A percentile compares a stretch with the other conserved stretches of the same genome.
Evolutionary conservation across 371 early-diverging fungal genomes (phyloP).

Genomic region (Mucor velutinosus): DNA sequence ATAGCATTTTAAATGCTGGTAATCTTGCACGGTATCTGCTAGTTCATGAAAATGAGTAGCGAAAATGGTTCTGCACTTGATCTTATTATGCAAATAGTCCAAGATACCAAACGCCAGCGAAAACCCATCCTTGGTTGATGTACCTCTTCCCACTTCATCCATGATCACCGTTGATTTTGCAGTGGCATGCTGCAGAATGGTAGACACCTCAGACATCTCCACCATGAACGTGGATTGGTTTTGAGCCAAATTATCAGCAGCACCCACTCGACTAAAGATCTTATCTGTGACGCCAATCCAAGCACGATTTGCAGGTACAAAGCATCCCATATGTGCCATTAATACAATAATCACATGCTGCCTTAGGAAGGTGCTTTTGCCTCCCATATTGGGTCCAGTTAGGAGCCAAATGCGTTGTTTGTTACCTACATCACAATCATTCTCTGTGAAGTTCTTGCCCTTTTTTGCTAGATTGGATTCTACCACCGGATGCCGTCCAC

Average conservation of each 20-base stretch:
- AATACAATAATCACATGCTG: conserved; percentile 81
- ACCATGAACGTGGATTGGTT: conserved; percentile 98
- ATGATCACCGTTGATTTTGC: conserved; percentile 86
- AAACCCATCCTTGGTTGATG: conserved; percentile 90
- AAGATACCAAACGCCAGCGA: conserved; percentile 91
- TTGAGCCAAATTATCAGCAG: conserved; percentile 76
- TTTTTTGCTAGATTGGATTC: conserved; percentile 68
- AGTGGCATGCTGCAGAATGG: conserved; percentile 85
- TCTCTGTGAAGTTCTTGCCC: conserved; percentile 71
- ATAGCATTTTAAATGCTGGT: conserved; percentile 45
- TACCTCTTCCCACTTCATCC: conserved; percentile 99
- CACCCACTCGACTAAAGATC: conserved; percentile 87
- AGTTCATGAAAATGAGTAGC: conserved; percentile 98
- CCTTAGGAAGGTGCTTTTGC: conserved; percentile 92
- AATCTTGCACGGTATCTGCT: conserved; percentile 38
- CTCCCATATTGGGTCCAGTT: conserved; percentile 96
- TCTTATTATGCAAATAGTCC: conserved; percentile 66
- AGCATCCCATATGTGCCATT: conserved; percentile 94
- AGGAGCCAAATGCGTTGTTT: conserved; percentile 67
- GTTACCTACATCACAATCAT: conserved; percentile 67
- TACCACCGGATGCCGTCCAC: conserved; percentile 90
- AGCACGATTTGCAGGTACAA: conserved; percentile 89
- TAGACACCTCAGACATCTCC: conserved; percentile 96
- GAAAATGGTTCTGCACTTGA: conserved; percentile 76
- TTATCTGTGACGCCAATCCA: conserved; percentile 86